phyloP scores from a whole-genome alignment of 768 basidiomycete species.

The Boletus sensibilis region DNA sequence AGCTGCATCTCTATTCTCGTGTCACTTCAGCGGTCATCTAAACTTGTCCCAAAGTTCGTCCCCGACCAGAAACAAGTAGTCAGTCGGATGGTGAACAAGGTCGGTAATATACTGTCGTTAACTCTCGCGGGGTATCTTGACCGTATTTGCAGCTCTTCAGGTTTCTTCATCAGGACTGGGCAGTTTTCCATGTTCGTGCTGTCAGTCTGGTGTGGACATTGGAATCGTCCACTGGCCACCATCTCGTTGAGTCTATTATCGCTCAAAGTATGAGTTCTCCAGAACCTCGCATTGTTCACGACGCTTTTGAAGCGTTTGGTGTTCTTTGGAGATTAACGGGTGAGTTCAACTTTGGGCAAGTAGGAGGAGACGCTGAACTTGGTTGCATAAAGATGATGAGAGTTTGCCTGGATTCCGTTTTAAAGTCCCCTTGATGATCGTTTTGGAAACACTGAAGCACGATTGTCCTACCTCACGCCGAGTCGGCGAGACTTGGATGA shows the following conservation, averaged over 20 bases:
- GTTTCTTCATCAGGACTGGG: conserved; percentile 65
- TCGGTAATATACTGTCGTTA: conserved; percentile 20
- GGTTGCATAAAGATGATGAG: conserved; percentile 61
- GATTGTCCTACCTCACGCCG: conserved; percentile 73
- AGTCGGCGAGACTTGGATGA: conserved; percentile 95
- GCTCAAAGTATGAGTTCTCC: conserved; percentile 66
- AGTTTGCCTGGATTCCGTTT: conserved; percentile 79
- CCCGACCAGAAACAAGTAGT: conserved; percentile 58
- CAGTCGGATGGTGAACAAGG: conserved; percentile 56
- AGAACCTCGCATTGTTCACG: conserved; percentile 45
- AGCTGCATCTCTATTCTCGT: conserved; percentile 56
- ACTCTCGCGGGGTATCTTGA: not conserved
- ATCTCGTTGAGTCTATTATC: conserved; percentile 77
- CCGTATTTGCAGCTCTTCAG: conserved; percentile 53
- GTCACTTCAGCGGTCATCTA: conserved; percentile 49
- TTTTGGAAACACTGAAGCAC: conserved; percentile 78
- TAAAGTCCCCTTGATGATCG: conserved; percentile 82
- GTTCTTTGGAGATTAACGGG: conserved; percentile 90
- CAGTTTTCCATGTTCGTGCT: conserved; percentile 77
- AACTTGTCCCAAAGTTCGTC: conserved; percentile 50
- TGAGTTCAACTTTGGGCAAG: conserved; percentile 30
- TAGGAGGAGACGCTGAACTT: conserved; percentile 5
- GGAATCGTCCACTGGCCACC: conserved; percentile 50
- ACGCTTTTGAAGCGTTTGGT: conserved; percentile 85
- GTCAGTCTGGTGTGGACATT: conserved; percentile 83